Evolutionary conservation across 345 rosid genomes (phyloP).

Genomic region (Syzygium aromaticum): DNA sequence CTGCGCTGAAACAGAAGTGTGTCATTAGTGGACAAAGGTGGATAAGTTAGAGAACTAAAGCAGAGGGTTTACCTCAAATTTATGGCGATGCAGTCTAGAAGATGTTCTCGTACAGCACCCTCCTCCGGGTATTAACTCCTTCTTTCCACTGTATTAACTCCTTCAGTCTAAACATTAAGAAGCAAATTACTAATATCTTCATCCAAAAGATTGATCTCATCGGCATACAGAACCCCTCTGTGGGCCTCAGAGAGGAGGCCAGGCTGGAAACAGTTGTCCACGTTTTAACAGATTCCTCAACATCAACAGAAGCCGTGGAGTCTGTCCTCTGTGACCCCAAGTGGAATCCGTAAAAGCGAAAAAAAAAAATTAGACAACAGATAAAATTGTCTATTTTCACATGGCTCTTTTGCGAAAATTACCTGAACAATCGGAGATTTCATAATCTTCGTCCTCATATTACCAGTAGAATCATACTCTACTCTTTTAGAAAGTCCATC

Average conservation of each 20-base stretch:
- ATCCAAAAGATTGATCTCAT: conserved; percentile 88
- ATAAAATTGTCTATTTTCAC: not conserved
- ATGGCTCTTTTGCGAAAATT: not conserved
- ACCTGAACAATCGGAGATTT: conserved; percentile 96
- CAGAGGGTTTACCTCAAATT: conserved; percentile 64
- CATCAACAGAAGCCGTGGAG: conserved; percentile 97
- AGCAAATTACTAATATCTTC: conserved; percentile 96
- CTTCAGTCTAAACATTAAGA: conserved; percentile 94
- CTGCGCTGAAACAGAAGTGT: conserved; percentile 78
- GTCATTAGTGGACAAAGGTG: conserved; percentile 17
- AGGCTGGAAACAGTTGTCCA: conserved; percentile 93
- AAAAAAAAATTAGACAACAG: not conserved
- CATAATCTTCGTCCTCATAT: conserved; percentile 57
- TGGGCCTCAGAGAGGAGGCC: conserved; percentile 99
- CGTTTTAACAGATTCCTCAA: conserved; percentile 90
- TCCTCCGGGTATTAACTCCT: conserved; percentile 98
- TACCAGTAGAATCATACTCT: conserved; percentile 49
- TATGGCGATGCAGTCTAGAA: conserved; percentile 86
- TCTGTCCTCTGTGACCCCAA: conserved; percentile 96
- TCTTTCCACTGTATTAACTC: conserved; percentile 90
- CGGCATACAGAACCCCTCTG: conserved; percentile 91
- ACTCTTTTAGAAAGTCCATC: conserved; percentile 51
- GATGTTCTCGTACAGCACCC: conserved; percentile 95
- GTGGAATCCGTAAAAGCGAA: conserved; percentile 65
- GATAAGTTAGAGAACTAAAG: conserved; percentile 8